These are phyloP conservation scores for Wickerhamiella nectarea DNA, from an alignment of 805 yeast genomes.

Conservation along the genomic window DNA sequence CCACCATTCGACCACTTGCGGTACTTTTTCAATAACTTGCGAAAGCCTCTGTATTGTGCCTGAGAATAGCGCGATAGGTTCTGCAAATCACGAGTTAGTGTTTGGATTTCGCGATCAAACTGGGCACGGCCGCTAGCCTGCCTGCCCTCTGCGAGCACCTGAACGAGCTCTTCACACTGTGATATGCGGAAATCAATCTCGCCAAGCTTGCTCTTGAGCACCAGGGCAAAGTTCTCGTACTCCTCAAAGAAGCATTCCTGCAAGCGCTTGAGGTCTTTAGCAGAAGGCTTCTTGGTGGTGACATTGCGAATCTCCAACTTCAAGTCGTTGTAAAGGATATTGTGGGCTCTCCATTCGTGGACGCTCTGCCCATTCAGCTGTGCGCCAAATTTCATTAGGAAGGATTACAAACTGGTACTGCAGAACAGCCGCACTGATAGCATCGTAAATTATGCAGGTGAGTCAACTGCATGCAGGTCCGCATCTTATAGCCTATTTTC, in stretches of 20 bases:
- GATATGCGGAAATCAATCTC: slow-evolving; percentile 45
- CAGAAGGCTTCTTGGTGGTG: slow-evolving; percentile 25
- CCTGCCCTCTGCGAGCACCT: slow-evolving; percentile 17
- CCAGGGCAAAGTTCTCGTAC: slow-evolving; percentile 32
- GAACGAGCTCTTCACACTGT: slow-evolving; percentile 29
- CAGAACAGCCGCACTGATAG: not conserved
- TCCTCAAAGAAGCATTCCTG: slow-evolving; percentile 14
- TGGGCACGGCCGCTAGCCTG: not conserved
- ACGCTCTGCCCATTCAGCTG: slow-evolving; percentile 63
- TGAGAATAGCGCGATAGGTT: slow-evolving; percentile 56
- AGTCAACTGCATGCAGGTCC: not conserved
- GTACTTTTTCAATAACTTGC: slow-evolving; percentile 62
- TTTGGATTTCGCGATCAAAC: slow-evolving; percentile 29
- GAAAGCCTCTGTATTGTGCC: slow-evolving; percentile 57
- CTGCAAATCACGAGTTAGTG: slow-evolving; percentile 40
- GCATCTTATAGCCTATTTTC: slow-evolving; percentile 5
- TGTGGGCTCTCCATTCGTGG: slow-evolving; percentile 77
- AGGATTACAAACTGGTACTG: not conserved
- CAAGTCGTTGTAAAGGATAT: slow-evolving; percentile 68
- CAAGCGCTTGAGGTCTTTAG: slow-evolving; percentile 11
- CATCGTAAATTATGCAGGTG: not conserved
- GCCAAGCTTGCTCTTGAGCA: slow-evolving; percentile 52
- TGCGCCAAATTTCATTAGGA: slow-evolving; percentile 70
- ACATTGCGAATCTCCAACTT: slow-evolving; percentile 50
- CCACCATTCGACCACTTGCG: slow-evolving; percentile 32